Evolutionary conservation across 768 basidiomycete genomes (phyloP), one percentile per base, ranked within the genome.

Genomic region (Hirschioporus abietinus): DNA sequence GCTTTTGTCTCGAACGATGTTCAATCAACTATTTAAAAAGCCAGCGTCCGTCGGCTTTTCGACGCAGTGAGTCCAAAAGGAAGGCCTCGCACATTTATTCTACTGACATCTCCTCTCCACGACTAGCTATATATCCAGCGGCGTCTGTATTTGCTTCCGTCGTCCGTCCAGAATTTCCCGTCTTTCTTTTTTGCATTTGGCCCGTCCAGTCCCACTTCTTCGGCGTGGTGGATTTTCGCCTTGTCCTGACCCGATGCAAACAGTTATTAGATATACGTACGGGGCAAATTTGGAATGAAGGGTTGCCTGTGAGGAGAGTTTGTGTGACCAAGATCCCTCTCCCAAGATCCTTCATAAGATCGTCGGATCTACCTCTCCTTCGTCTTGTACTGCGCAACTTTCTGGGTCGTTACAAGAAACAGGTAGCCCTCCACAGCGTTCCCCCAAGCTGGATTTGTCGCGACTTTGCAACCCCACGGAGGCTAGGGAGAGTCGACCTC

Each of bases 391-490:
- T 6, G 42, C 42, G 1, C 42, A 52, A 52, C 42, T 15, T 12
- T 20, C 42, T 52, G 15, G 42, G 42, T 15, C 42, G 42, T 3
- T 52, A 52, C 42, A 52, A 52, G 42, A 52, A 20, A 52, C 42
- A 52, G 42, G 42, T 52, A 52, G 42, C 42, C 12, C 12, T 52
- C 42, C 12, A 52, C 15, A 52, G 42, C 42, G 20, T 52, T n/a
- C 42, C 42, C 9, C 24, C 60, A 61, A 61, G 30, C 60, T 61
- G 60, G 60, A 61, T 61, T 34, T 61, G 25, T 61, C 60, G 18
- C 60, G 60, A 17, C 60, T 61, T 34, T 61, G 60, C 30, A 25
- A 61, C 30, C 60, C 60, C 60, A 61, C 24, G 60, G 60, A 61
- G 60, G 60, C 60, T 34, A 61, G 25, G 60, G 60, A 61, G 60